These are phyloP conservation scores for Phytophthora uliginosa DNA, from an alignment of 352 stramenopile genomes.

Conservation along the genomic window DNA sequence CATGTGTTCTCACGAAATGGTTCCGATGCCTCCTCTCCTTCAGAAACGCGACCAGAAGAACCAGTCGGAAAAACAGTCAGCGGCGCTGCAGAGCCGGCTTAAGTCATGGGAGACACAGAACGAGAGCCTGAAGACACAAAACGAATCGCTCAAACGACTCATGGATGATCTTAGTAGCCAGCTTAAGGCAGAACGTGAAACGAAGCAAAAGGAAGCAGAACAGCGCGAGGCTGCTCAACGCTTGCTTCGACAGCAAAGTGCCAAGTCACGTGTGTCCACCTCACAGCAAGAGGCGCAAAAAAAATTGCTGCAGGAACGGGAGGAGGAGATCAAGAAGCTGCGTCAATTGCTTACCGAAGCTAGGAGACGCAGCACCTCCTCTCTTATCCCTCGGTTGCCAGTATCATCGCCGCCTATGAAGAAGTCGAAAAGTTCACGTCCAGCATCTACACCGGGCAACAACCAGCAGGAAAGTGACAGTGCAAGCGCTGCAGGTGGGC, in stretches of 20 bases:
- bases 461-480: constrained; percentile 49
- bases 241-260: constrained; percentile 68
- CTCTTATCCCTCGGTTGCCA: constrained; percentile 73
- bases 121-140: constrained; percentile 68
- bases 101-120: constrained; percentile 85
- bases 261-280: constrained; percentile 72
- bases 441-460: constrained; percentile 22
- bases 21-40: constrained; percentile 46
- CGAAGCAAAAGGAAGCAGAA: constrained; percentile 68
- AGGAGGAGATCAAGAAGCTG: constrained; percentile 87
- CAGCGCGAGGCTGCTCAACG: constrained; percentile 79
- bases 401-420: constrained; percentile 54
- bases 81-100: constrained; percentile 79
- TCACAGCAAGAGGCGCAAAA: constrained; percentile 79
- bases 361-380: constrained; percentile 73
- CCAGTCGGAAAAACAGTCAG: constrained; percentile 91
- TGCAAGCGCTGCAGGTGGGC: constrained; percentile 10
- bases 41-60: constrained; percentile 95
- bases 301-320: constrained; percentile 75
- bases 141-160: constrained; percentile 70
- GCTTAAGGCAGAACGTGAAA: constrained; percentile 78
- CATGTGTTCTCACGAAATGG: constrained; percentile 46
- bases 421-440: constrained; percentile 48
- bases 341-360: constrained; percentile 78
- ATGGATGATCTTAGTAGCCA: constrained; percentile 79